phyloP scores from a whole-genome alignment of 768 basidiomycete species.

The Suillus variegatus region DNA sequence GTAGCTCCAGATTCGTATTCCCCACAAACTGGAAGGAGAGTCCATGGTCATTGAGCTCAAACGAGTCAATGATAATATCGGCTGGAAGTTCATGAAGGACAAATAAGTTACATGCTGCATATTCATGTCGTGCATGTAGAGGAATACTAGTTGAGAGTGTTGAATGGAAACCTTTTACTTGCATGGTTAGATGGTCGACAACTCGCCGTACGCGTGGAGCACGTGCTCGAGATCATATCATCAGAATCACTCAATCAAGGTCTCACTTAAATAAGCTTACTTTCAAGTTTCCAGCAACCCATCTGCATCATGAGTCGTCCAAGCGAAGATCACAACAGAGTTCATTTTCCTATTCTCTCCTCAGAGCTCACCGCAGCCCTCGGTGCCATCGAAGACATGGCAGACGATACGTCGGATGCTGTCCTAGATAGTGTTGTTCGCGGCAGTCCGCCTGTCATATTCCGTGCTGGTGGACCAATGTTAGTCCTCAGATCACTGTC shows the following conservation, averaged over 20 bases:
- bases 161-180: constrained; percentile 32
- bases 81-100: constrained; percentile 39
- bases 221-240: not conserved
- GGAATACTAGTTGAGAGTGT: constrained; percentile 26
- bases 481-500: constrained; percentile 33
- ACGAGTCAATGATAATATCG: constrained; percentile 44
- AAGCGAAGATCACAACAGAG: constrained; percentile 20
- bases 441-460: constrained; percentile 51
- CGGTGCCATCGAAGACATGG: constrained; percentile 30
- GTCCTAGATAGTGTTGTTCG: constrained; percentile 17
- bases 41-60: constrained; percentile 39
- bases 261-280: not conserved
- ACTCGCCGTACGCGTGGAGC: not conserved
- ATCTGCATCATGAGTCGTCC: not conserved
- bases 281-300: not conserved
- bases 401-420: constrained; percentile 10
- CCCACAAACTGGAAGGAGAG: constrained; percentile 39
- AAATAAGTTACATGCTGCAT: constrained; percentile 30
- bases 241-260: not conserved
- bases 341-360: constrained; percentile 17
- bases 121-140: constrained; percentile 12
- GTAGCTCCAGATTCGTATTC: constrained; percentile 43
- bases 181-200: constrained; percentile 15
- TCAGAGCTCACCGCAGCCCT: constrained; percentile 12
- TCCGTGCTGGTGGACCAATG: constrained; percentile 80